Conservation (phyloP, 345 rosid genomes). For the Syzygium aqueum region DNA sequence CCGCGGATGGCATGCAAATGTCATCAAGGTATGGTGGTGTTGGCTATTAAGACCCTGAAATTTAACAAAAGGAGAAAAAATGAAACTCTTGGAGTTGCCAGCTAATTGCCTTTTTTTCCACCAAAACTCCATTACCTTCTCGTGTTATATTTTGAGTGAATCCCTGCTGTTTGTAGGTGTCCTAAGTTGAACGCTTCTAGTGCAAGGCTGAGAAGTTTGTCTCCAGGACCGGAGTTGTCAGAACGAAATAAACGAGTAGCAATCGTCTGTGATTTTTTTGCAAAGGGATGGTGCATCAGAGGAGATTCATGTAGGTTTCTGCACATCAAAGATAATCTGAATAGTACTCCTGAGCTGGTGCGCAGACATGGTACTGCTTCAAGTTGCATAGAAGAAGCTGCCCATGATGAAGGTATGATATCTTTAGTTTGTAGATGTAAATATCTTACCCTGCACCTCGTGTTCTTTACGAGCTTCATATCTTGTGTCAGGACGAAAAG, state of each 20-base stretch:
- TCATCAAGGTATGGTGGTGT: constrained; percentile 41
- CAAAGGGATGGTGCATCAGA: constrained; percentile 79
- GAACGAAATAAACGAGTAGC: constrained; percentile 44
- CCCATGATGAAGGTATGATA: constrained; percentile 46
- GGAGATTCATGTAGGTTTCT: constrained; percentile 73
- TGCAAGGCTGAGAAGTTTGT: constrained; percentile 22
- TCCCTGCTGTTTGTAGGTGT: constrained; percentile 29
- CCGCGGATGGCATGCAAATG: constrained; percentile 17
- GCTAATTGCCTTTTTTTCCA: not conserved
- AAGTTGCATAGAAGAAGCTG: constrained; percentile 13
- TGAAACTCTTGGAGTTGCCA: not conserved
- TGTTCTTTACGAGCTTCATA: constrained; percentile 18
- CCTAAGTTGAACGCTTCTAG: constrained; percentile 38
- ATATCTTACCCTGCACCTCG: constrained; percentile 3
- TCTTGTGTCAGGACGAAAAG: constrained; percentile 31
- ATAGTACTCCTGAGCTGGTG: constrained; percentile 12
- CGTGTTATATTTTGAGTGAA: not conserved
- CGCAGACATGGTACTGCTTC: constrained; percentile 22
- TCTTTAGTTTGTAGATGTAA: constrained; percentile 3
- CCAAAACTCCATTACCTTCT: not conserved
- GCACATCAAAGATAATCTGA: constrained; percentile 37
- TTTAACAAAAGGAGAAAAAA: constrained; percentile 1
- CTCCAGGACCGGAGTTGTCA: constrained; percentile 19
- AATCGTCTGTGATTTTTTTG: constrained; percentile 50
- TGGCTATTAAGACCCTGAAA: constrained; percentile 1